Conservation (phyloP, 768 basidiomycete species). For the Baorangia bicolor region DNA sequence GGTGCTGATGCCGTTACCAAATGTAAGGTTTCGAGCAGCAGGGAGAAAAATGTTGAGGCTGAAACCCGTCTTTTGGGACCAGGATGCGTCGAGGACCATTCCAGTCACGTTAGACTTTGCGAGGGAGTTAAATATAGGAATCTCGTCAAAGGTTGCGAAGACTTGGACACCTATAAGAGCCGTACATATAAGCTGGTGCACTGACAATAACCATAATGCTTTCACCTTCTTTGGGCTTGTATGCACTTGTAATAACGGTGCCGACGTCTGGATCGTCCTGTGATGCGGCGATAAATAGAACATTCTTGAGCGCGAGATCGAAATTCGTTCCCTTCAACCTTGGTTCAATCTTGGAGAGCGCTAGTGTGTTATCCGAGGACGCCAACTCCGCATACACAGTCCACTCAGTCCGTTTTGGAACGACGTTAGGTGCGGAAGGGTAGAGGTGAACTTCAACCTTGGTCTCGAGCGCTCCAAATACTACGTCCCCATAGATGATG, state of each 20-base stretch:
- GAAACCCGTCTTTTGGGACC: neutral
- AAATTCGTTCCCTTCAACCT: neutral
- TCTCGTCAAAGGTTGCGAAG: slow-evolving; percentile 3
- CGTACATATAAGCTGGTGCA: neutral
- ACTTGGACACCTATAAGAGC: slow-evolving; percentile 1
- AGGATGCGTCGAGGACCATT: slow-evolving; percentile 2
- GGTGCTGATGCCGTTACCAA: slow-evolving; percentile 5
- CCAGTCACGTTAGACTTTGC: slow-evolving; percentile 1
- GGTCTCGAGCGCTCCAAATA: neutral
- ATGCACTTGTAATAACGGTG: neutral
- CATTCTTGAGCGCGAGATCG: slow-evolving; percentile 1
- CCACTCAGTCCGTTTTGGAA: slow-evolving; percentile 6
- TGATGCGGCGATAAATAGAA: slow-evolving; percentile 2
- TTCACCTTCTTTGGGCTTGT: neutral
- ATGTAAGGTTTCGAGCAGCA: slow-evolving; percentile 3
- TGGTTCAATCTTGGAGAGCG: slow-evolving; percentile 5
- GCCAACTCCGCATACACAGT: neutral
- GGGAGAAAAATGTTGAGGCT: neutral
- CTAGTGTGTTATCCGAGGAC: neutral
- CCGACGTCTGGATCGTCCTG: slow-evolving; percentile 1
- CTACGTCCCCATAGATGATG: slow-evolving; percentile 1
- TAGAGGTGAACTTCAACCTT: slow-evolving; percentile 4
- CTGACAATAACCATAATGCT: neutral
- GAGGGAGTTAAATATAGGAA: neutral
- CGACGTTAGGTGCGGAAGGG: neutral